Base-by-base conservation (phyloP, 495 filamentous ascomycete genomes). In the Corynascus novoguineensis region DNA sequence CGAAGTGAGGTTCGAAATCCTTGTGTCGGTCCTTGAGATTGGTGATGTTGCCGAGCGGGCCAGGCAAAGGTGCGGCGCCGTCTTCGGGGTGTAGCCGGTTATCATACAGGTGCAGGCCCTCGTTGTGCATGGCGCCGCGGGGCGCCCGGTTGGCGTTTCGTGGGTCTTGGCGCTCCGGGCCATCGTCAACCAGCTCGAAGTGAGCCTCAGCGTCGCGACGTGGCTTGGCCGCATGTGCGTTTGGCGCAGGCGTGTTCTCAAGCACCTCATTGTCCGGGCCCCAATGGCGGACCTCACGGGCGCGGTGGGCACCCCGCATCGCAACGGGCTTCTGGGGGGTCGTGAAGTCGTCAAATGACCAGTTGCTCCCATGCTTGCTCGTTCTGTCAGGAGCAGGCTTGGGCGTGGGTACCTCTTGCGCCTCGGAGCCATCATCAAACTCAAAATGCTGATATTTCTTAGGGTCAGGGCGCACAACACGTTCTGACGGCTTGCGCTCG, bases 401-500 rank as follows among this genome's bases (percentile, higher is more conserved):
- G 24, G 64, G 63, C 49, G 70, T 48, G 32, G 71, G 60, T 35
- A 65, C 62, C 32, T 74, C 68, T 62, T 70, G 67, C 21, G 69
- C 58, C 15, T 76, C 73, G 19, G 76, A 73, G 50, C 84, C 85
- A 60, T 86, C 86, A 35, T 79, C 84, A 67, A 97, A 84, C 53
- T 95, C 86, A 66, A 97, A 97, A 71, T 98, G 92, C 32, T 84
- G 73, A 71, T 85, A 97, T 65, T 88, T 92, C 63, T 82, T 81
- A 11, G 89, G 80, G 62, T 92, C 75, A 10, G 75, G 64, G 67
- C 80, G 75, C 78, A 85, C 73, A 78, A 79, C 65, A 61, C 76
- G 69, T 41, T 78, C 73, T 44, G 70, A 66, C 53, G 63, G 57
- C 28, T 50, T 48, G n/a, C 60, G 66, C 44, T 73, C 72, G 42